A percentile compares a stretch with the other conserved stretches of the same genome.
phyloP scores from a whole-genome alignment of 176 grass and related monocot genomes.

The Canna indica region DNA sequence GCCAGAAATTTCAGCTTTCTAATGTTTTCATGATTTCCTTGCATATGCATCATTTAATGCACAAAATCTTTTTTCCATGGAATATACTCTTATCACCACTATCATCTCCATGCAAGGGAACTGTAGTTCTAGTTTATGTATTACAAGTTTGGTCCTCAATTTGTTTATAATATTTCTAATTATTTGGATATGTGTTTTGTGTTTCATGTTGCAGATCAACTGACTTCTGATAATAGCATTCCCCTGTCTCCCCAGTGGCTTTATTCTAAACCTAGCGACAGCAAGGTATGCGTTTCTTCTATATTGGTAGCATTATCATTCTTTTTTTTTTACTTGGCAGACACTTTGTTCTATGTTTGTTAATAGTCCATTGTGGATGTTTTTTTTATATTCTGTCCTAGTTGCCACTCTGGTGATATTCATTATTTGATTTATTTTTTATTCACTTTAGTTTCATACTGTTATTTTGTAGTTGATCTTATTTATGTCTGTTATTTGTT shows the following conservation, averaged over 20 bases:
- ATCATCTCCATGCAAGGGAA: constrained; percentile 3
- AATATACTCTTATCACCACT: not conserved
- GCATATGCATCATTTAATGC: not conserved
- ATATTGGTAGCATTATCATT: not conserved
- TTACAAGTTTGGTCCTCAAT: not conserved
- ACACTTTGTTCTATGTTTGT: constrained; percentile 65
- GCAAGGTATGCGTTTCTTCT: constrained; percentile 42
- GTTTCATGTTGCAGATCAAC: constrained; percentile 50
- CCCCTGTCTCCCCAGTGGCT: constrained; percentile 98
- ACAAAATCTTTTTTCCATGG: not conserved
- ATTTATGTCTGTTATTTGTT: not conserved
- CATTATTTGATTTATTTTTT: not conserved
- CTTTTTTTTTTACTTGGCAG: constrained; percentile 7
- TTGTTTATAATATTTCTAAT: not conserved
- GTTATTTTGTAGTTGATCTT: not conserved
- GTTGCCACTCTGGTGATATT: not conserved
- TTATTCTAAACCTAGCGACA: constrained; percentile 72
- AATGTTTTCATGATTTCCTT: not conserved
- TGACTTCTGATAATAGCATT: constrained; percentile 63
- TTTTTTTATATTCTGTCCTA: not conserved
- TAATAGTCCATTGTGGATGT: constrained; percentile 12
- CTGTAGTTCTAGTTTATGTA: not conserved
- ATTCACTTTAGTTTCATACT: not conserved
- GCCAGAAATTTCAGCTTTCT: not conserved
- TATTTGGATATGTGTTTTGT: not conserved